Conservation (phyloP, 805 yeast genomes). For the Schizosaccharomyces octosporus region DNA sequence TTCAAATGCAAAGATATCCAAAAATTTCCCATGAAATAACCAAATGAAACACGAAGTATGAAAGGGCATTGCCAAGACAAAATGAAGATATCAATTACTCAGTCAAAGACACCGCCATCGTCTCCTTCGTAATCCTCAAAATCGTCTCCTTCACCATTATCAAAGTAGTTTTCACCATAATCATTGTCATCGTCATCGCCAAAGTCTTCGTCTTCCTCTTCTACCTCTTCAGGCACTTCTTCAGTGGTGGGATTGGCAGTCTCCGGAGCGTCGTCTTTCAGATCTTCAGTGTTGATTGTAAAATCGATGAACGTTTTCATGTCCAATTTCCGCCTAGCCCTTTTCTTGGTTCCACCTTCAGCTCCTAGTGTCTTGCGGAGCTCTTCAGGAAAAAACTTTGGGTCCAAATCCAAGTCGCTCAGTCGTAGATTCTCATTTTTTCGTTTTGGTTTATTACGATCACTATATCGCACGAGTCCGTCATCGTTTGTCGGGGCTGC, state of each 20-base stretch:
- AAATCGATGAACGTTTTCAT: constrained; percentile 2
- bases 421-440: background rate
- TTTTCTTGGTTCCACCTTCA: background rate
- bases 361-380: background rate
- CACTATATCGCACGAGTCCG: constrained; percentile 2
- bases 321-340: background rate
- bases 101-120: background rate
- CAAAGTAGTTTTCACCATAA: constrained; percentile 5
- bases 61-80: too few relatives aligned
- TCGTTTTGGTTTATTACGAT: background rate
- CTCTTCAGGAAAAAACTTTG: constrained; percentile 1
- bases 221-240: background rate
- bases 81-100: background rate
- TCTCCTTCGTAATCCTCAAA: constrained; percentile 5
- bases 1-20: too few relatives aligned
- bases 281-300: background rate
- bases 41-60: too few relatives aligned
- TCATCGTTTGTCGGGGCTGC: background rate
- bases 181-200: constrained; percentile 9
- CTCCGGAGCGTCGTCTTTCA: background rate
- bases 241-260: background rate
- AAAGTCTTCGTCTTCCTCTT: constrained; percentile 2
- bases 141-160: constrained; percentile 5
- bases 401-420: background rate
- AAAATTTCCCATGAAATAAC: too few relatives aligned